Conservation (phyloP, 306 rosid genomes). For the Cicer pinnatifidum region DNA sequence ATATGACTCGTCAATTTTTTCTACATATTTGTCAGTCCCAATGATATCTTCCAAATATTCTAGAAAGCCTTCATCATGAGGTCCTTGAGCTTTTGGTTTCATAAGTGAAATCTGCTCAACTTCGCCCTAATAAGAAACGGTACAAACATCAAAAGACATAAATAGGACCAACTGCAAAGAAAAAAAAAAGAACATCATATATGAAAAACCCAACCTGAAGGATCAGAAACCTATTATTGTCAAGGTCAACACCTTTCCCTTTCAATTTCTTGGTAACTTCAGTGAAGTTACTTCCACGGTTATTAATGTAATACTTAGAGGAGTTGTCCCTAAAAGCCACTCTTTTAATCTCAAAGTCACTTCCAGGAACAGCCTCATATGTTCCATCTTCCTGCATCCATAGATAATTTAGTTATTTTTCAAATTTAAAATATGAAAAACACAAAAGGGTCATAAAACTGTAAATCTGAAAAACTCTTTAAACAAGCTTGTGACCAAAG, state of each 20-base stretch:
- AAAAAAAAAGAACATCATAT: background rate
- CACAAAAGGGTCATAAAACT: background rate
- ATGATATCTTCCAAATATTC: slow-evolving; percentile 97
- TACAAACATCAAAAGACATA: slow-evolving; percentile 38
- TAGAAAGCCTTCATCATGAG: slow-evolving; percentile 97
- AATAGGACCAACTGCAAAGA: slow-evolving; percentile 1
- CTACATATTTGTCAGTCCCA: slow-evolving; percentile 91
- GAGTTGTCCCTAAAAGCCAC: slow-evolving; percentile 92
- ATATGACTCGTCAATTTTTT: slow-evolving; percentile 72
- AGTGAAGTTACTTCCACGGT: slow-evolving; percentile 83
- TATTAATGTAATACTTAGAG: slow-evolving; percentile 84
- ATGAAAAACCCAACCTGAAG: slow-evolving; percentile 72
- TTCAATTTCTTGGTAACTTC: slow-evolving; percentile 94
- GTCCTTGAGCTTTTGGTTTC: slow-evolving; percentile 99
- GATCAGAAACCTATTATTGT: slow-evolving; percentile 90
- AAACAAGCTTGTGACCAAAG: slow-evolving; percentile 7
- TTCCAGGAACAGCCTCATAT: slow-evolving; percentile 78
- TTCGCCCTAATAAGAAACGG: slow-evolving; percentile 72
- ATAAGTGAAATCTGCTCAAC: slow-evolving; percentile 96
- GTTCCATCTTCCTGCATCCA: slow-evolving; percentile 71
- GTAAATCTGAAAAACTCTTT: slow-evolving; percentile 15
- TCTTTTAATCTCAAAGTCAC: slow-evolving; percentile 83
- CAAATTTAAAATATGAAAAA: background rate
- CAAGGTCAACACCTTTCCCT: slow-evolving; percentile 97
- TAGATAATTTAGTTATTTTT: slow-evolving; percentile 19